These are phyloP conservation scores for Ehretia macrophylla DNA, from an alignment of 257 asterid species.

Conservation along the genomic window DNA sequence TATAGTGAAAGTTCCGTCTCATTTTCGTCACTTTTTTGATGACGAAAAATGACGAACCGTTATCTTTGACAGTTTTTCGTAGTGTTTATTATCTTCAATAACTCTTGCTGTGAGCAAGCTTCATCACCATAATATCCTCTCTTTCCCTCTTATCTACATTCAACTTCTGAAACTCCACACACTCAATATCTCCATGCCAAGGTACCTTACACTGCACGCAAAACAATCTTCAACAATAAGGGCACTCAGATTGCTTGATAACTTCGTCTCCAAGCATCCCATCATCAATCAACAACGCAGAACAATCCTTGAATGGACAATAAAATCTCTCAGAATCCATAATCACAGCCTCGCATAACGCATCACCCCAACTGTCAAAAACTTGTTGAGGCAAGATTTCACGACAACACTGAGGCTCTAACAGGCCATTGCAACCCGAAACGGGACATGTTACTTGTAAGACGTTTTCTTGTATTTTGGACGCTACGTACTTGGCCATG, in stretches of 20 bases:
- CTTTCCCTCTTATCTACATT: constrained; percentile 11
- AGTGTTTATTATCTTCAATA: no score
- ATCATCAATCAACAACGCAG: constrained; percentile 49
- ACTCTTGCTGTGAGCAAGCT: constrained; percentile 10
- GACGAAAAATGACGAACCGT: no score
- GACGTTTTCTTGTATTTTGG: constrained; percentile 45
- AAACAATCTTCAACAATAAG: constrained; percentile 52
- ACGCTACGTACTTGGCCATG: constrained; percentile 36
- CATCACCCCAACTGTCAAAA: constrained; percentile 72
- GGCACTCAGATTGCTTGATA: constrained; percentile 41
- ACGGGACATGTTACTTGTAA: constrained; percentile 41
- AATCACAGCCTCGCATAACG: constrained; percentile 51
- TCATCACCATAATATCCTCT: constrained; percentile 25
- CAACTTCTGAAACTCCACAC: constrained; percentile 53
- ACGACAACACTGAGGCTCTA: constrained; percentile 55
- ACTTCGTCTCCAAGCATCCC: neutral
- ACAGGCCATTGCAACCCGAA: constrained; percentile 37
- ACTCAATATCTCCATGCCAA: constrained; percentile 52
- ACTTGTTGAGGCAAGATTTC: constrained; percentile 54
- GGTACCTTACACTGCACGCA: constrained; percentile 62
- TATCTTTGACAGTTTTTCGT: no score
- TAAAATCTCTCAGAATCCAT: constrained; percentile 45
- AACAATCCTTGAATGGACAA: constrained; percentile 68
- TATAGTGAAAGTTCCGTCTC: no score
- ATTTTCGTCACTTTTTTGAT: no score